These are phyloP conservation scores for Drosera capensis DNA, from an alignment of 148 eudicot genomes.

Conservation along the genomic window DNA sequence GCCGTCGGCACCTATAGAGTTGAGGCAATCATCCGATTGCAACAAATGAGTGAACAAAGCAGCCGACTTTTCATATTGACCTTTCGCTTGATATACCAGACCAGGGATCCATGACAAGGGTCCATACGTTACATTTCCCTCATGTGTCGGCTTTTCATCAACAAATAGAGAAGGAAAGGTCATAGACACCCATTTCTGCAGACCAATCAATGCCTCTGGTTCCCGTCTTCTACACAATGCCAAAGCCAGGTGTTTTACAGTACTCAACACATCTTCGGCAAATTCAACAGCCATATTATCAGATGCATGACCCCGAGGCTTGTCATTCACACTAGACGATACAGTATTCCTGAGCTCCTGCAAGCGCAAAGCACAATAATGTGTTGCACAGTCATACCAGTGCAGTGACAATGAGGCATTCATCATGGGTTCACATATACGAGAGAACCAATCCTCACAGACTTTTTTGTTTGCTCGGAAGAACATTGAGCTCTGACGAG, in stretches of 20 bases:
- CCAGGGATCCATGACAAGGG: conserved; percentile 79
- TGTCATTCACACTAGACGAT: conserved; percentile 41
- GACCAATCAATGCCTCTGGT: conserved; percentile 66
- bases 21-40: conserved; percentile 62
- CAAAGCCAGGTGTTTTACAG: conserved; percentile 56
- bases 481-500: conserved; percentile 74
- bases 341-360: conserved; percentile 51
- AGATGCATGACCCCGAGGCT: conserved; percentile 34
- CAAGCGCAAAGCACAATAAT: conserved; percentile 64
- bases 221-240: conserved; percentile 72
- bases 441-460: conserved; percentile 99
- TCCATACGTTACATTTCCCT: conserved; percentile 22
- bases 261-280: conserved; percentile 55
- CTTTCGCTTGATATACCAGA: conserved; percentile 82
- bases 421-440: conserved; percentile 99
- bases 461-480: conserved; percentile 95
- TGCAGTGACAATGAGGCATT: conserved; percentile 89
- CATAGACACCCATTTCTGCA: conserved; percentile 58
- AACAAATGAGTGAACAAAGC: conserved; percentile 76
- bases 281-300: conserved; percentile 42
- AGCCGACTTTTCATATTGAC: conserved; percentile 83
- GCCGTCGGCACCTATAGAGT: conserved; percentile 79
- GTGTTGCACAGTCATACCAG: conserved; percentile 78
- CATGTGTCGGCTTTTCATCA: conserved; percentile 33
- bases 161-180: conserved; percentile 52